These are phyloP conservation scores for Phytophthora palmivora DNA, from an alignment of 352 stramenopile genomes.

Conservation along the genomic window DNA sequence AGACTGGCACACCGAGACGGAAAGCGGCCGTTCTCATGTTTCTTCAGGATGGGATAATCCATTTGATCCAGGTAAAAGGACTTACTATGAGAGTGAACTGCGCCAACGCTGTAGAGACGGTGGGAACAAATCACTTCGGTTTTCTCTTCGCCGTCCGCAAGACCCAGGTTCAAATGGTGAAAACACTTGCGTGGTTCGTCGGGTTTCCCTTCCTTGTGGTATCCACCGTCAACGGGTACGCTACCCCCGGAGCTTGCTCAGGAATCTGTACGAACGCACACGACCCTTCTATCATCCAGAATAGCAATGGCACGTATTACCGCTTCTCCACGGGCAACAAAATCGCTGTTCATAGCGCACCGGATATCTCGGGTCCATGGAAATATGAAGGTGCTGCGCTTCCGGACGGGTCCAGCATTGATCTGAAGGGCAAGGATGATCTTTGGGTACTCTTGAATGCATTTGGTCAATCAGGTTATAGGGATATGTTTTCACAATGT, in stretches of 20 bases:
- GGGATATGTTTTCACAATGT: background rate
- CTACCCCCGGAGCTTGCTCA: slow-evolving; percentile 18
- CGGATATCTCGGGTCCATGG: slow-evolving; percentile 46
- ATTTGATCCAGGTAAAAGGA: too few species aligned
- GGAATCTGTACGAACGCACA: slow-evolving; percentile 43
- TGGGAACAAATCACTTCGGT: too few species aligned
- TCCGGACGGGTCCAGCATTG: slow-evolving; percentile 48
- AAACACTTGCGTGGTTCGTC: background rate
- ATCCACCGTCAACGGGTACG: slow-evolving; percentile 22
- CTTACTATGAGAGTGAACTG: too few species aligned
- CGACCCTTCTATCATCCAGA: slow-evolving; percentile 48
- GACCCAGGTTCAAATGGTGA: too few species aligned
- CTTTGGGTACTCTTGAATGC: slow-evolving; percentile 35
- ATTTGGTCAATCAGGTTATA: background rate
- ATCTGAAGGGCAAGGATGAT: slow-evolving; percentile 47
- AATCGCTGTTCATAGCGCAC: slow-evolving; percentile 49
- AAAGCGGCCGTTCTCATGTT: too few species aligned
- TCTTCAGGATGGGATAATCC: too few species aligned
- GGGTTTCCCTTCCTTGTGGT: slow-evolving; percentile 17
- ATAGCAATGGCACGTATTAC: slow-evolving; percentile 51
- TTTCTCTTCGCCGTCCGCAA: too few species aligned
- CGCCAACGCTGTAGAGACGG: too few species aligned
- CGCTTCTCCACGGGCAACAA: slow-evolving; percentile 52
- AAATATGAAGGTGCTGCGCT: slow-evolving; percentile 46
- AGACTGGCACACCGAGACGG: too few species aligned